phyloP scores from a whole-genome alignment of 345 rosid species.

The Heritiera fomes region DNA sequence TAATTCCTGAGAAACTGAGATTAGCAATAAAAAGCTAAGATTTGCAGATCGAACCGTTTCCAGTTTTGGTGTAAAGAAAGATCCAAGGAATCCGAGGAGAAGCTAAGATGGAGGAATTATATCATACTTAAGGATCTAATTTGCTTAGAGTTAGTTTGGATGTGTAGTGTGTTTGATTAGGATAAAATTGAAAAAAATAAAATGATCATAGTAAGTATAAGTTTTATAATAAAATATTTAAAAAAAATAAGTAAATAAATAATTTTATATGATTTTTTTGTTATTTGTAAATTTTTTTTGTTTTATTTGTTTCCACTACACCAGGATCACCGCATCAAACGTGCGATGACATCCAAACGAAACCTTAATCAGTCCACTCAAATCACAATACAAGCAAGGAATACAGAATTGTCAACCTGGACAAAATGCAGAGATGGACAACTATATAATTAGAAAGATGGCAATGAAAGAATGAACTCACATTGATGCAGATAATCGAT shows the following conservation, averaged over 20 bases:
- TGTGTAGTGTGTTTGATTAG: too few relatives aligned
- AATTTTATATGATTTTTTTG: too few relatives aligned
- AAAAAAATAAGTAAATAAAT: too few relatives aligned
- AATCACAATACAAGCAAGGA: not conserved
- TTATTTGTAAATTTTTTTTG: too few relatives aligned
- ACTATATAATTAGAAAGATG: not conserved
- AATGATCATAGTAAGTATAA: too few relatives aligned
- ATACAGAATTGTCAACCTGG: not conserved
- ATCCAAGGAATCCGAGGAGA: not conserved
- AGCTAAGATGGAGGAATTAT: not conserved
- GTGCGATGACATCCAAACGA: too few relatives aligned
- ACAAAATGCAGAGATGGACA: not conserved
- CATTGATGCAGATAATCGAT: slow-evolving; percentile 23
- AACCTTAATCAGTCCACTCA: not conserved
- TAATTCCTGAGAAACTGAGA: not conserved
- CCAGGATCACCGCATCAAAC: too few relatives aligned
- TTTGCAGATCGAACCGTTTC: not conserved
- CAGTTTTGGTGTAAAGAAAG: not conserved
- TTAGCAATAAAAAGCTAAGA: not conserved
- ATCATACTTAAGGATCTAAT: not conserved
- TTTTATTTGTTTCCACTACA: too few relatives aligned
- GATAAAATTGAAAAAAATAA: too few relatives aligned
- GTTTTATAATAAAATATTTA: too few relatives aligned
- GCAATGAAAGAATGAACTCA: slow-evolving; percentile 7
- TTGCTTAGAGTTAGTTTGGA: not conserved